Conservation (phyloP, 108 stramenopile genomes). For the Schizochytrium sp. region DNA sequence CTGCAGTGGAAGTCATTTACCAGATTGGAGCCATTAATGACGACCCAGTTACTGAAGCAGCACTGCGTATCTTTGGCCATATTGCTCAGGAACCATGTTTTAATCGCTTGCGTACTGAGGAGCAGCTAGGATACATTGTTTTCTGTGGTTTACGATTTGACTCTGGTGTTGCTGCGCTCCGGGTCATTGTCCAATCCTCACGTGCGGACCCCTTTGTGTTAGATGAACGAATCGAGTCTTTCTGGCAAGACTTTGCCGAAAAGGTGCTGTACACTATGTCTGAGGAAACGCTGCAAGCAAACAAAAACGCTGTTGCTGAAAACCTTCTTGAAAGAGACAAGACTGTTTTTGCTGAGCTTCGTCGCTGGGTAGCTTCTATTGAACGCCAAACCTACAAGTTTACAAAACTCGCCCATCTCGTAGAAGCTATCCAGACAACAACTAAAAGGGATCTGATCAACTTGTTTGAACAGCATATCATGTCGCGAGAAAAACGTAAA, state of each 20-base stretch:
- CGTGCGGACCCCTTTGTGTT: constrained; percentile 36
- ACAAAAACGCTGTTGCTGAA: constrained; percentile 56
- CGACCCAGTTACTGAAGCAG: constrained; percentile 1
- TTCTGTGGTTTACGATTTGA: not conserved
- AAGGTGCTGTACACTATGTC: not conserved
- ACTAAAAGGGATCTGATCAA: not conserved
- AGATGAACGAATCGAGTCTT: constrained; percentile 63
- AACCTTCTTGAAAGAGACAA: constrained; percentile 62
- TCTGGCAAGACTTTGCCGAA: constrained; percentile 55
- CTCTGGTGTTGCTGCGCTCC: not conserved
- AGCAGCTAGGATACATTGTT: constrained; percentile 79
- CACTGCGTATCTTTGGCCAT: constrained; percentile 64
- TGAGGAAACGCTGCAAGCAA: constrained; percentile 37
- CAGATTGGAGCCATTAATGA: constrained; percentile 63
- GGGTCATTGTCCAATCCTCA: constrained; percentile 64
- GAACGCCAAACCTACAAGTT: constrained; percentile 32
- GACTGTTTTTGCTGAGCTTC: constrained; percentile 59
- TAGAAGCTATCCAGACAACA: not conserved
- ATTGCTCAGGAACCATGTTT: constrained; percentile 72
- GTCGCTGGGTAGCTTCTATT: constrained; percentile 4
- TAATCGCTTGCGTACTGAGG: constrained; percentile 75
- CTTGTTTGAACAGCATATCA: not conserved
- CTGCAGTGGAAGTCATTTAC: constrained; percentile 64
- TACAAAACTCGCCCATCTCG: not conserved
- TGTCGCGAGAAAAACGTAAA: not conserved